Evolutionary conservation across 257 asterid genomes (phyloP), one percentile per base, ranked within the genome.

Genomic region (Ajuga chamaepitys): DNA sequence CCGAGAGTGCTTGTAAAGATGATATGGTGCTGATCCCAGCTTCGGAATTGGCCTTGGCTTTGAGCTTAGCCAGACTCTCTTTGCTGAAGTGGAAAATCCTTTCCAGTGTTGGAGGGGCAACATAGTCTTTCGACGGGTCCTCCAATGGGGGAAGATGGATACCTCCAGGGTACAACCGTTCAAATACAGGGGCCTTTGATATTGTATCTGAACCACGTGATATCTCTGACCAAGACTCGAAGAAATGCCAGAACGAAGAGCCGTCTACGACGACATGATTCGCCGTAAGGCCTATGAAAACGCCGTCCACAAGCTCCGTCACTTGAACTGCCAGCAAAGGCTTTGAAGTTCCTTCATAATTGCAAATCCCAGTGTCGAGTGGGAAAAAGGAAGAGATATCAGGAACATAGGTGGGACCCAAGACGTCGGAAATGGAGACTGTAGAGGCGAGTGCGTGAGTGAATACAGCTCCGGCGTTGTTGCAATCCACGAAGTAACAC

Each of bases 191-290:
- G 9, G 17, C 45, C 58, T 68, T 74, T 1, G 80, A 70, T 0
- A 77, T 53, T 0, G 34, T 59, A 82, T 64, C 42, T 85, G 83
- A 4, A 86, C 71, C 88, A n/a, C n/a, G n/a, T n/a, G n/a, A n/a
- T n/a, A n/a, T n/a, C n/a, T n/a, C n/a, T n/a, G n/a, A n/a, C n/a
- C 91, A 82, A 1, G 80, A 74, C 41, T 68, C 77, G 59, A 83
- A 24, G 74, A 86, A 86, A 51, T 77, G 82, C 89, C 86, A 86
- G 35, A 81, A 77, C 1, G 87, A 64, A 1, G 75, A 53, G 20
- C 86, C 86, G 25, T 84, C 87, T 0, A 50, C 64, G 6, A 79
- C 62, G 7, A 50, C 63, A 38, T 83, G 88, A 26, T 86, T 86
- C 3, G 74, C 62, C 4, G 82, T 67, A 61, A 80, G 67, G 2